Evolutionary conservation across 2,329 filamentous ascomycete genomes (phyloP).

Genomic region (Claviceps lovelessii): DNA sequence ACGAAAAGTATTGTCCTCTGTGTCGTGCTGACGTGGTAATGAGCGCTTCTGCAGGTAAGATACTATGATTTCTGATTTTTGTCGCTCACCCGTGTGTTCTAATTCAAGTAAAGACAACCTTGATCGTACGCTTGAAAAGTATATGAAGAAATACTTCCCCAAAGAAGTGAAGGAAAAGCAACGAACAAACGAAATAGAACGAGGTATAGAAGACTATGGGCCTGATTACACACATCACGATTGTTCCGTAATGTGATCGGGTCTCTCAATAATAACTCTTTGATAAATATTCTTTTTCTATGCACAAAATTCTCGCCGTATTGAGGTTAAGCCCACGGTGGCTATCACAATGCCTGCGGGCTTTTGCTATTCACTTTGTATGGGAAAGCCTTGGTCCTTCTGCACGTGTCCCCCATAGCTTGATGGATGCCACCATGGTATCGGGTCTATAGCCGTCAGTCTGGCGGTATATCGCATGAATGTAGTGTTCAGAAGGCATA

Average conservation of each 20-base stretch:
- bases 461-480: neutral
- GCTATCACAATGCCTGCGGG: neutral
- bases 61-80: neutral
- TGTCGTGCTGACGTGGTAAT: conserved; percentile 61
- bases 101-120: conserved; percentile 43
- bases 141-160: conserved; percentile 63
- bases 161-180: conserved; percentile 54
- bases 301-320: neutral
- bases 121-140: conserved; percentile 52
- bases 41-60: conserved; percentile 49
- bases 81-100: neutral
- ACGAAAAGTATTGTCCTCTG: conserved; percentile 57
- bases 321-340: neutral
- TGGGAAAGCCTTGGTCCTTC: neutral
- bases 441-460: neutral
- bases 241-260: conserved; percentile 44
- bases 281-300: neutral
- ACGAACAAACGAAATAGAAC: conserved; percentile 57
- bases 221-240: conserved; percentile 45
- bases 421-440: neutral
- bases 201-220: conserved; percentile 59
- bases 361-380: neutral
- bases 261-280: neutral
- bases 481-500: neutral
- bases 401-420: neutral